Conservation (phyloP, 495 filamentous ascomycete species). For the Neurospora sp. region DNA sequence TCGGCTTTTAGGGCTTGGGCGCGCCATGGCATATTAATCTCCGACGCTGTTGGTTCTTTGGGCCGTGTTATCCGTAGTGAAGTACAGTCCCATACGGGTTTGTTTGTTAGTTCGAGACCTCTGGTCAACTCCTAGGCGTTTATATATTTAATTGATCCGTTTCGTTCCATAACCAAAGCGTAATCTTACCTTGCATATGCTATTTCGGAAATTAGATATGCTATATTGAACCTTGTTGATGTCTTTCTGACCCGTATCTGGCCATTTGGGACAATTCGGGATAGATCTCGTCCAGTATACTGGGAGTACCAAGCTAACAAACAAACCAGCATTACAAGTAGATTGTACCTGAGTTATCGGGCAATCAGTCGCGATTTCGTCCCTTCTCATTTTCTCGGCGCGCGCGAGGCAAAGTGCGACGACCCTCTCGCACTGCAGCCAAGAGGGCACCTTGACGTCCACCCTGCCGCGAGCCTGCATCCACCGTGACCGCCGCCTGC, state of each 20-base stretch:
- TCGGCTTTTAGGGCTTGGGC: neutral
- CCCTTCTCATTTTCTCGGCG: neutral
- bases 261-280: no score
- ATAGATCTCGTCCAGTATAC: no score
- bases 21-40: neutral
- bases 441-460: neutral
- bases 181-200: no score
- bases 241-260: no score
- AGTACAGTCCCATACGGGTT: neutral
- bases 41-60: neutral
- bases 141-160: no score
- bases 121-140: no score
- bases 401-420: neutral
- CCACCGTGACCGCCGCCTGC: neutral
- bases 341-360: neutral
- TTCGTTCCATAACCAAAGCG: no score
- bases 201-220: no score
- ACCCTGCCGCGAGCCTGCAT: neutral
- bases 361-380: neutral
- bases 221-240: no score
- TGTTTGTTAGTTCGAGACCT: no score
- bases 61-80: neutral
- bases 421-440: neutral
- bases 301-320: no score
- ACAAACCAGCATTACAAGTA: no score